Evolutionary conservation across 2,329 filamentous ascomycete species (phyloP).

Genomic region (Lasiodiplodia sp.): DNA sequence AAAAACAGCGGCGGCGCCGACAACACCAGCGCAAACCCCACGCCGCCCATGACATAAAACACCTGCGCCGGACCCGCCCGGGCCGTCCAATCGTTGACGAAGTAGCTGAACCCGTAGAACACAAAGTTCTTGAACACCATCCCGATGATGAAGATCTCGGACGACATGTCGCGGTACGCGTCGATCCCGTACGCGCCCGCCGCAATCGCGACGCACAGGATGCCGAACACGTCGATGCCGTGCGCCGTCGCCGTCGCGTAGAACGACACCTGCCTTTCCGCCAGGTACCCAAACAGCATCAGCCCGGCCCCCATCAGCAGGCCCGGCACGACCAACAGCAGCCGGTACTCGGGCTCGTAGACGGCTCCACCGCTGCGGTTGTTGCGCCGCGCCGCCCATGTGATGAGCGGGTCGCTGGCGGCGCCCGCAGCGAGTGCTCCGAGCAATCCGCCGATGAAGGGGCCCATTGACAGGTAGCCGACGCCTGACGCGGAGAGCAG

Average conservation of each 20-base stretch:
- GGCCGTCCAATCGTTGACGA: conserved; percentile 53
- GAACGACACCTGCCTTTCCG: conserved; percentile 32
- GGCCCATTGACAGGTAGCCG: conserved; percentile 51
- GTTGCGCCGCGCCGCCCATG: conserved; percentile 37
- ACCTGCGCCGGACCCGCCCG: conserved; percentile 45
- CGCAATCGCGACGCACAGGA: conserved; percentile 42
- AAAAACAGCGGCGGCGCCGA: conserved; percentile 45
- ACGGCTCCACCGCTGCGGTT: conserved; percentile 30
- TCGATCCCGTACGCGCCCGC: conserved; percentile 49
- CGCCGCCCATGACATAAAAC: conserved; percentile 49
- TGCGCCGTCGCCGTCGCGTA: conserved; percentile 46
- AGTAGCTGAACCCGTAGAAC: conserved; percentile 54
- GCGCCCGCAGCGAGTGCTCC: conserved; percentile 52
- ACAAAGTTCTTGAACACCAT: conserved; percentile 56
- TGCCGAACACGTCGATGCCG: conserved; percentile 45
- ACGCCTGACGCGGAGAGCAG: conserved; percentile 54
- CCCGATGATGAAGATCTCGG: conserved; percentile 53
- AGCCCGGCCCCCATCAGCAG: conserved; percentile 44
- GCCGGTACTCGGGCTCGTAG: conserved; percentile 39
- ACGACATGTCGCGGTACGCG: conserved; percentile 50
- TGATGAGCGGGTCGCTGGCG: conserved; percentile 36
- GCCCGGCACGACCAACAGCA: conserved; percentile 24
- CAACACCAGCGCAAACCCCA: conserved; percentile 37
- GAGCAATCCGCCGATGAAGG: conserved; percentile 43
- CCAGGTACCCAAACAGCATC: conserved; percentile 49